Evolutionary conservation across 768 basidiomycete species (phyloP).

Genomic region (Lentinula sp.): DNA sequence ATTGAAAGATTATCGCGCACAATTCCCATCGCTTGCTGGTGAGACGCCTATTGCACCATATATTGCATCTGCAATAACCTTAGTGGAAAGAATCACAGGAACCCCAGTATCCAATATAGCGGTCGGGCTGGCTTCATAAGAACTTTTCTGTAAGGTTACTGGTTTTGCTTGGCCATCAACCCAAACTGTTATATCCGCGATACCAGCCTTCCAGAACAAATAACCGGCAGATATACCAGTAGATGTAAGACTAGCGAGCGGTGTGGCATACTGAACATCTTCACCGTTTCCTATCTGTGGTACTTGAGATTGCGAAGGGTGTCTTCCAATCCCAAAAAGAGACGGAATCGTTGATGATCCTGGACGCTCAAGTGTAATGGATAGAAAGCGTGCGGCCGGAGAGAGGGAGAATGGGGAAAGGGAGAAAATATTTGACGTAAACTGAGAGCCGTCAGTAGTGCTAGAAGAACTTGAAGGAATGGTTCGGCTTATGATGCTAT

Average conservation of each 20-base stretch:
- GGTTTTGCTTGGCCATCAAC: constrained; percentile 25
- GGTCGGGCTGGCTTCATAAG: constrained; percentile 38
- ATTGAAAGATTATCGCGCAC: constrained; percentile 31
- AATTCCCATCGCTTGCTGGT: constrained; percentile 55
- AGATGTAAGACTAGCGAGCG: constrained; percentile 3
- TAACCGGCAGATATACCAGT: constrained; percentile 33
- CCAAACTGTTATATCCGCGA: constrained; percentile 33
- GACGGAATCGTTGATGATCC: constrained; percentile 53
- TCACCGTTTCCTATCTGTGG: constrained; percentile 2
- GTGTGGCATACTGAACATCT: constrained; percentile 1
- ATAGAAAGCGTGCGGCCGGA: constrained; percentile 60
- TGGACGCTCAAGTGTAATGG: constrained; percentile 63
- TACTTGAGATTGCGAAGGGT: constrained; percentile 32
- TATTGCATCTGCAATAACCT: constrained; percentile 61
- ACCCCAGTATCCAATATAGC: constrained; percentile 74
- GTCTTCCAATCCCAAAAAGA: constrained; percentile 62
- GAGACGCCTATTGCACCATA: constrained; percentile 68
- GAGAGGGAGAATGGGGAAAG: constrained; percentile 48
- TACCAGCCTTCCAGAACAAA: constrained; percentile 52
- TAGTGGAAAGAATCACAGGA: constrained; percentile 59
- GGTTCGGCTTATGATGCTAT: constrained; percentile 54
- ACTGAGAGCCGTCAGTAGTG: constrained; percentile 57
- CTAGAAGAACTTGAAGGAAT: constrained; percentile 46
- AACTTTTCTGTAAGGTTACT: constrained; percentile 23
- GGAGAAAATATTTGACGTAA: constrained; percentile 67